Percentiles rank a stretch among this genome's conserved stretches.
Evolutionary conservation across 176 grass and related monocot species (phyloP).

Genomic region (Triticum dicoccoides): DNA sequence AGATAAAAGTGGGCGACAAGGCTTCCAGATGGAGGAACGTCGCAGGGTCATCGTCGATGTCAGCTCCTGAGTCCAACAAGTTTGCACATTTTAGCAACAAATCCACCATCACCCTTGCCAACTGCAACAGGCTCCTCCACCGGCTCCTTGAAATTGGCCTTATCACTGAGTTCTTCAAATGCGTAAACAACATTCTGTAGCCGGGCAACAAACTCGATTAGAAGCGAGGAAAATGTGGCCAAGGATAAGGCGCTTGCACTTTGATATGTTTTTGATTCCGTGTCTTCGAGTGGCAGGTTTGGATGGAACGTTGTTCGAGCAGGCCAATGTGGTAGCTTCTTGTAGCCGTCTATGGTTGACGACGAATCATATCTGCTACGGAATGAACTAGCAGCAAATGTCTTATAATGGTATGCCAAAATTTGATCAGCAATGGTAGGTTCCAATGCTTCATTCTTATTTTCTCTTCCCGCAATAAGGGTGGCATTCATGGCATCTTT

Average conservation of each 20-base stretch:
- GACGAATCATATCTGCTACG: constrained; percentile 48
- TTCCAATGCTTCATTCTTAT: constrained; percentile 29
- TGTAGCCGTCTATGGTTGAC: constrained; percentile 37
- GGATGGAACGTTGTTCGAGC: constrained; percentile 61
- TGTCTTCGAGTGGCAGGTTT: constrained; percentile 37
- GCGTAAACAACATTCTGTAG: constrained; percentile 88
- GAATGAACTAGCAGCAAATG: constrained; percentile 42
- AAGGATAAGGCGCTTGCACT: constrained; percentile 91
- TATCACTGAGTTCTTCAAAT: constrained; percentile 74
- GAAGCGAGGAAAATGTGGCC: constrained; percentile 83
- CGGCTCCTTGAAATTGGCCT: constrained; percentile 68
- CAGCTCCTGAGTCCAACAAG: constrained; percentile 45
- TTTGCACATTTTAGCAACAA: constrained; percentile 39
- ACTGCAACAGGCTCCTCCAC: constrained; percentile 50
- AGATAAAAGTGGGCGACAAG: constrained; percentile 25
- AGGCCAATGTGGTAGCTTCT: constrained; percentile 55
- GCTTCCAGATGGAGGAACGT: constrained; percentile 19
- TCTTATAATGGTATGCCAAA: constrained; percentile 41
- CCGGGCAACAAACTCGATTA: constrained; percentile 84
- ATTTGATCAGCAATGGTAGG: constrained; percentile 42
- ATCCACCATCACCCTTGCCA: constrained; percentile 6
- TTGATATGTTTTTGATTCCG: constrained; percentile 71
- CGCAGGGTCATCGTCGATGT: neutral
- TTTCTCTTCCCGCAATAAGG: constrained; percentile 11
- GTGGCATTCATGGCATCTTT: constrained; percentile 34